Evolutionary conservation across 2,329 filamentous ascomycete genomes (phyloP).

Genomic region (Cercospora berteroae): DNA sequence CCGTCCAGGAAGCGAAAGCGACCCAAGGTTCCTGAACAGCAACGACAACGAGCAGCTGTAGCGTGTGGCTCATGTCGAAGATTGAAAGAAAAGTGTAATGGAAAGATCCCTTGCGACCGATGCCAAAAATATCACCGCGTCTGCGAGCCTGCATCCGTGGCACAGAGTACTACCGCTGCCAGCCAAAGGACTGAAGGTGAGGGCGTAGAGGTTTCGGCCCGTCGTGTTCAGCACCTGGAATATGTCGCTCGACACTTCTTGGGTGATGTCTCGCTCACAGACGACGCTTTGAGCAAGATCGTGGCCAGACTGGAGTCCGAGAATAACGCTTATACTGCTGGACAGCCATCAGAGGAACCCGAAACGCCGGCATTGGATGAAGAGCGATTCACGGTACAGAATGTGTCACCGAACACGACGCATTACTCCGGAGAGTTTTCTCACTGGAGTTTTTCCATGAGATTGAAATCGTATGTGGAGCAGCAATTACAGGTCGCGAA

Average conservation of each 20-base stretch:
- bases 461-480: slow-evolving; percentile 45
- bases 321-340: slow-evolving; percentile 1
- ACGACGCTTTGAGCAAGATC: slow-evolving; percentile 16
- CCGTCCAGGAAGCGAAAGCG: slow-evolving; percentile 16
- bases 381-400: slow-evolving; percentile 22
- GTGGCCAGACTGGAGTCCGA: slow-evolving; percentile 18
- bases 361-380: slow-evolving; percentile 39
- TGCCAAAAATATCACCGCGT: slow-evolving; percentile 11
- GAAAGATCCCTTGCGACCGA: slow-evolving; percentile 20
- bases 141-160: slow-evolving; percentile 13
- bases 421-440: slow-evolving; percentile 49
- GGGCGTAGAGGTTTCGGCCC: neutral
- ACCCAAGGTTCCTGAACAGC: slow-evolving; percentile 21
- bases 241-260: slow-evolving; percentile 20
- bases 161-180: neutral
- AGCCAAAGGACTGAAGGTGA: neutral
- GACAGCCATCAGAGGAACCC: slow-evolving; percentile 23
- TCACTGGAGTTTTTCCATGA: slow-evolving; percentile 47
- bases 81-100: slow-evolving; percentile 26
- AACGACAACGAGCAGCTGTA: slow-evolving; percentile 20
- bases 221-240: slow-evolving; percentile 16
- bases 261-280: slow-evolving; percentile 15
- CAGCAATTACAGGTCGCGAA: slow-evolving; percentile 33
- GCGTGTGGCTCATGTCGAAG: slow-evolving; percentile 18
- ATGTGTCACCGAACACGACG: slow-evolving; percentile 13